Base-by-base conservation (phyloP, 192 early-diverging fungal species). In the Mortierella claussenii region DNA sequence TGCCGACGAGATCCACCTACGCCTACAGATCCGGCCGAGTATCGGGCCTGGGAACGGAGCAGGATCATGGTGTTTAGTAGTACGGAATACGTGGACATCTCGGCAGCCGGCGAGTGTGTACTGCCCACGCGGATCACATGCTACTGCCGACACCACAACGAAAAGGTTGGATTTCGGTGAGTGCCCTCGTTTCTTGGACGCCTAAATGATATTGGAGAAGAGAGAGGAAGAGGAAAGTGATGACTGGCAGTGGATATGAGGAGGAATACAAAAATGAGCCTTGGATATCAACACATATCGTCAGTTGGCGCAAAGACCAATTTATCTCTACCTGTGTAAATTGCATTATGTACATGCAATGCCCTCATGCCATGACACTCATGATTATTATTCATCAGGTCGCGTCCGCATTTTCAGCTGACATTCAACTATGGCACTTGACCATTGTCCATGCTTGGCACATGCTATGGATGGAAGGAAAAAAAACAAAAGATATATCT, bases 141-240 rank as follows among this genome's bases (percentile, higher is more conserved):
- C 83, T 95, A 95, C 73, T 94, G 93, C 75, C 87, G 94, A 24
- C 94, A 95, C 53, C 93, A 94, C 70, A 83, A 84, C 67, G 94
- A 95, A 65, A 94, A 93, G 82, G 69, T 88, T 10, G 94, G 94
- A 3, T 95, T 95, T 73, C 63, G 73, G 73, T 76, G 33, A 51
- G 73, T 58, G 4, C n/a, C n/a, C n/a, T n/a, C n/a, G n/a, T n/a
- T n/a, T n/a, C n/a, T n/a, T n/a, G n/a, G n/a, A n/a, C n/a, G n/a
- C n/a, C n/a, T n/a, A n/a, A n/a, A n/a, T n/a, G n/a, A n/a, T n/a
- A n/a, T n/a, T n/a, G n/a, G n/a, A n/a, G n/a, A n/a, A n/a, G n/a
- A n/a, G n/a, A n/a, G n/a, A n/a, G n/a, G n/a, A n/a, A n/a, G n/a
- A n/a, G n/a, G n/a, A n/a, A n/a, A n/a, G n/a, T n/a, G n/a, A n/a